These are phyloP conservation scores for Tulasnella sp. DNA, from an alignment of 768 basidiomycete genomes.

Conservation along the genomic window DNA sequence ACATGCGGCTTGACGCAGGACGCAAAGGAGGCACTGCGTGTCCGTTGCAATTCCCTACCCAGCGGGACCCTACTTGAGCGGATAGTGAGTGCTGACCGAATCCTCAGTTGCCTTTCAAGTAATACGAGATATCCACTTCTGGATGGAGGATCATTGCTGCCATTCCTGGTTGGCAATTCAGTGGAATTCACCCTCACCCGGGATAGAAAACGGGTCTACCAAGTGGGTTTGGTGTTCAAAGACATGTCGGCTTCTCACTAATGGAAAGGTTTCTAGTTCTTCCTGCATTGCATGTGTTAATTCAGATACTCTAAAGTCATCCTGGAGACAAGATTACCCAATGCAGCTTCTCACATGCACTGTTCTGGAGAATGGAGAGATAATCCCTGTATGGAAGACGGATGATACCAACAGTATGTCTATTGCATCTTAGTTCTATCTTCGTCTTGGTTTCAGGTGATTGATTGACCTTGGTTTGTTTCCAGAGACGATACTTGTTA, in stretches of 20 bases:
- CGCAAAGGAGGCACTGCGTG: background rate
- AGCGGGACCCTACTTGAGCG: background rate
- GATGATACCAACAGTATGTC: background rate
- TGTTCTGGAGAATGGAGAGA: background rate
- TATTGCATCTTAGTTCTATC: background rate
- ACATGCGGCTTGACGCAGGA: background rate
- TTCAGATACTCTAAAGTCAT: background rate
- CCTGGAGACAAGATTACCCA: background rate
- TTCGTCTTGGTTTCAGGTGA: no score
- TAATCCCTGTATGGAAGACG: background rate
- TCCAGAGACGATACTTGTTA: no score
- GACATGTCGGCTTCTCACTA: background rate
- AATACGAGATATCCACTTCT: no score
- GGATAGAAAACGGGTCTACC: background rate
- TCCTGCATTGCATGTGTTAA: background rate
- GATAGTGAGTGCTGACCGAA: background rate
- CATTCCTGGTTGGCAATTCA: background rate
- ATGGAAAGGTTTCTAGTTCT: background rate
- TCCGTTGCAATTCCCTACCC: background rate
- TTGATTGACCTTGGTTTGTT: no score
- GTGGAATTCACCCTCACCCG: background rate
- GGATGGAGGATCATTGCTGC: background rate
- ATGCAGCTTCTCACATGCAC: background rate
- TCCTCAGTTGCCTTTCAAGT: background rate
- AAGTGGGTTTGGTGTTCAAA: background rate